A percentile compares a stretch with the other conserved stretches of the same genome.
Conservation (phyloP, 2,329 filamentous ascomycete genomes). For the Aspergillus novofumigatus region DNA sequence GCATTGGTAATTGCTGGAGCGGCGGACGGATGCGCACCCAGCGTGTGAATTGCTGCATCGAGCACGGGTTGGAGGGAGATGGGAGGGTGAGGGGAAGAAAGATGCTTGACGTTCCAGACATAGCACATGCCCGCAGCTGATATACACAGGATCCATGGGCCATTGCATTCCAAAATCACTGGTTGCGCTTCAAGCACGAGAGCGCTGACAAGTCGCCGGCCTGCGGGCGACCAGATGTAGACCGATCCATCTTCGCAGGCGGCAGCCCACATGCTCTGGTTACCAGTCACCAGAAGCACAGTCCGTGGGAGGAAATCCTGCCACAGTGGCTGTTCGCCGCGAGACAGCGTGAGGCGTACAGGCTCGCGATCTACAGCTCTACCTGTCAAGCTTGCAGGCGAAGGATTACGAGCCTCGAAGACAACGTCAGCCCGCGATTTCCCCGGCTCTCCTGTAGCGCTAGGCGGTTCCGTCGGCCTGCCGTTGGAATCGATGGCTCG, state of each 20-base stretch:
- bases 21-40: slow-evolving; percentile 72
- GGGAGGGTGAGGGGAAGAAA: slow-evolving; percentile 81
- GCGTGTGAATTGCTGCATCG: slow-evolving; percentile 75
- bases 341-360: slow-evolving; percentile 74
- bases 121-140: slow-evolving; percentile 84
- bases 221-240: slow-evolving; percentile 88
- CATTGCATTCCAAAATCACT: slow-evolving; percentile 86
- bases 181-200: slow-evolving; percentile 87
- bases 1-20: slow-evolving; percentile 86
- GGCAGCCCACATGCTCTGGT: slow-evolving; percentile 84
- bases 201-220: slow-evolving; percentile 77
- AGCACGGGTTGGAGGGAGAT: slow-evolving; percentile 84
- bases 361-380: slow-evolving; percentile 68
- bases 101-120: slow-evolving; percentile 85
- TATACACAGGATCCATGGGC: slow-evolving; percentile 84
- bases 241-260: slow-evolving; percentile 90
- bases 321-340: slow-evolving; percentile 78
- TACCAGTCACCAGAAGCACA: slow-evolving; percentile 86
- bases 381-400: slow-evolving; percentile 56
- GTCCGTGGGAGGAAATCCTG: slow-evolving; percentile 86
- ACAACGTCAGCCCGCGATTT: slow-evolving; percentile 66
- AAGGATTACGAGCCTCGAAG: slow-evolving; percentile 83
- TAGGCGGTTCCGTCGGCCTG: slow-evolving; percentile 40
- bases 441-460: slow-evolving; percentile 32
- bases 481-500: slow-evolving; percentile 64